These are phyloP conservation scores for Trametes villosa DNA, from an alignment of 768 basidiomycete species.

Conservation along the genomic window DNA sequence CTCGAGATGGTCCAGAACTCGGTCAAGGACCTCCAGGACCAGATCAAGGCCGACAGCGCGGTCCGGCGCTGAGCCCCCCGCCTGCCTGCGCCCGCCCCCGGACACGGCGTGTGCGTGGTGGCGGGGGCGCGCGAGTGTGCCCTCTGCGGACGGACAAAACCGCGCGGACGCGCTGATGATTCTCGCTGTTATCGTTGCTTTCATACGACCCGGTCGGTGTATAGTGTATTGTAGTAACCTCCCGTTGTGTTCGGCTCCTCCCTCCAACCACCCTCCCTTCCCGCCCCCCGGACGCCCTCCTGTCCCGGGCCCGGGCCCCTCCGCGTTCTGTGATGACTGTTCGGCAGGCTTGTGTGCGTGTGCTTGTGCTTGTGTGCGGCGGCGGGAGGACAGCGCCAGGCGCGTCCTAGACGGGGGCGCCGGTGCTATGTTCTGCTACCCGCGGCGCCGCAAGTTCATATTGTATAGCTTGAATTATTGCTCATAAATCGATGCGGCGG, in stretches of 20 bases:
- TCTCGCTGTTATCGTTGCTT: conserved; percentile 27
- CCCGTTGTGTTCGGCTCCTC: background rate
- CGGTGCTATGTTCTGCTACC: no score
- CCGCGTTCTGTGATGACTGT: background rate
- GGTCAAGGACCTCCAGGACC: conserved; percentile 24
- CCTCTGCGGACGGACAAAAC: conserved; percentile 14
- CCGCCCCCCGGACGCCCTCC: background rate
- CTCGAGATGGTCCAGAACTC: conserved; percentile 23
- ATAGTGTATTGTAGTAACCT: conserved; percentile 16
- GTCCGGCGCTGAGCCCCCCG: conserved; percentile 9
- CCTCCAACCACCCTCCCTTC: background rate
- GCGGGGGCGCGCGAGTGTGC: no score
- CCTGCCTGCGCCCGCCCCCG: background rate
- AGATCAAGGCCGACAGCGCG: conserved; percentile 14
- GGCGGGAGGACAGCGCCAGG: background rate
- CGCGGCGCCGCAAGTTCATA: background rate
- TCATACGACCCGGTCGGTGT: conserved; percentile 5
- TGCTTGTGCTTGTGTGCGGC: conserved; percentile 1
- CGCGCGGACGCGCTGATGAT: conserved; percentile 15
- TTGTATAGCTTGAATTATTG: conserved; percentile 21
- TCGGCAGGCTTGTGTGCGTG: background rate
- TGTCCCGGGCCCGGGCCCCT: background rate
- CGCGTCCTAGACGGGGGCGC: no score
- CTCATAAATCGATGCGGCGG: background rate
- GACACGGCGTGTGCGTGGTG: no score